Conservation (phyloP, 2,329 filamentous ascomycete genomes). For the Arthrobotrys iridis region DNA sequence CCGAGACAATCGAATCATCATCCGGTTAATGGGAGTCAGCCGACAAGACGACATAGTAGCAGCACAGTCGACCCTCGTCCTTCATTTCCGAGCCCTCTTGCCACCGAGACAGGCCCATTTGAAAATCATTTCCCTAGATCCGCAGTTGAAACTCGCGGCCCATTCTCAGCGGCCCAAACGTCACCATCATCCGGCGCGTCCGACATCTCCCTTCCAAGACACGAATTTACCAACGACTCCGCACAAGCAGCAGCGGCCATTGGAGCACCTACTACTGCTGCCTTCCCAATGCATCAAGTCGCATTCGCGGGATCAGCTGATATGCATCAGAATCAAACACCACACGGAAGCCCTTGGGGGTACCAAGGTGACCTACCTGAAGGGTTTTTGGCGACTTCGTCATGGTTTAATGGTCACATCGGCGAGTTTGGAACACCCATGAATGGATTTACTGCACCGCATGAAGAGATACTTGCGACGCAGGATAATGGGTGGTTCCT, state of each 20-base stretch:
- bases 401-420: constrained; percentile 35
- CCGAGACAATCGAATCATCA: constrained; percentile 25
- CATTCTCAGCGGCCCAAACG: constrained; percentile 47
- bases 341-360: constrained; percentile 32
- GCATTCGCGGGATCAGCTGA: constrained; percentile 42
- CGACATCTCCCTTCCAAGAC: constrained; percentile 47
- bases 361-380: constrained; percentile 50
- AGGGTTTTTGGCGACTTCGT: constrained; percentile 27
- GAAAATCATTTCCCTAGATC: constrained; percentile 50
- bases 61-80: constrained; percentile 45
- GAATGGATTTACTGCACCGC: constrained; percentile 50
- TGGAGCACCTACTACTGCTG: constrained; percentile 13
- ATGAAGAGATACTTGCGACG: constrained; percentile 48
- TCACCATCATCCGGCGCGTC: constrained; percentile 50
- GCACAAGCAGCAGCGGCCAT: constrained; percentile 2
- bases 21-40: constrained; percentile 1
- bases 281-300: constrained; percentile 49
- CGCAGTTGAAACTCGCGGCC: constrained; percentile 49
- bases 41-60: constrained; percentile 41
- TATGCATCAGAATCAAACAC: constrained; percentile 37
- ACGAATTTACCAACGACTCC: constrained; percentile 46
- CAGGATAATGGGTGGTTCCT: constrained; percentile 53
- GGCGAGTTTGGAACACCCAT: constrained; percentile 45
- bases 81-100: constrained; percentile 50
- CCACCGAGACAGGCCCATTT: constrained; percentile 30